phyloP scores from a whole-genome alignment of 768 basidiomycete species.

The Boletus subcaerulescens region DNA sequence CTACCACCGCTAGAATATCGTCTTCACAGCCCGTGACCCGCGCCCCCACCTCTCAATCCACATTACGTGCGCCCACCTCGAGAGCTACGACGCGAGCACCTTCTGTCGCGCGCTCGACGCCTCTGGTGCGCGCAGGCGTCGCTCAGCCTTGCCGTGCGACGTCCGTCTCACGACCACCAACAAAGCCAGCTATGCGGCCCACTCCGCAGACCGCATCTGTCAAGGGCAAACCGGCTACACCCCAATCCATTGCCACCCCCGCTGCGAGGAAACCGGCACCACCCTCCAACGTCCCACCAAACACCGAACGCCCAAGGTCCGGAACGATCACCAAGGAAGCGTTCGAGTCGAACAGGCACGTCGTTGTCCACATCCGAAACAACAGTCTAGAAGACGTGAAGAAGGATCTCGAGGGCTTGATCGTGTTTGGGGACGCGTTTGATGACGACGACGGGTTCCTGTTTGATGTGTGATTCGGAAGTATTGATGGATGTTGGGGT shows the following conservation, averaged over 20 bases:
- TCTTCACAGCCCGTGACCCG: slow-evolving; percentile 24
- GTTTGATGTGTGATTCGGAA: slow-evolving; percentile 28
- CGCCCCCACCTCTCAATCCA: slow-evolving; percentile 23
- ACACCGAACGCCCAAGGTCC: slow-evolving; percentile 15
- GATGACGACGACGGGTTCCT: slow-evolving; percentile 29
- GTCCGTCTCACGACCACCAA: slow-evolving; percentile 5
- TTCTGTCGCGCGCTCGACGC: slow-evolving; percentile 16
- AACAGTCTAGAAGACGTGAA: slow-evolving; percentile 29
- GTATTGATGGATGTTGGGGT: neutral
- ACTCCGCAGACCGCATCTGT: neutral
- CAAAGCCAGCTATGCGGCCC: slow-evolving; percentile 7
- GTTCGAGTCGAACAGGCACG: slow-evolving; percentile 23
- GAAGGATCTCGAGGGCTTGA: slow-evolving; percentile 29
- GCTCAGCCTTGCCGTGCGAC: slow-evolving; percentile 8
- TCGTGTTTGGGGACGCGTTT: slow-evolving; percentile 30
- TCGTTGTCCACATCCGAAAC: slow-evolving; percentile 15
- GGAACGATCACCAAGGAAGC: slow-evolving; percentile 25
- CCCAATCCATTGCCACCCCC: neutral
- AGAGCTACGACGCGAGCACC: slow-evolving; percentile 20
- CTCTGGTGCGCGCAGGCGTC: slow-evolving; percentile 7
- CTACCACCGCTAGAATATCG: neutral
- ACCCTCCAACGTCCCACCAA: neutral
- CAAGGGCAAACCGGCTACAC: slow-evolving; percentile 8
- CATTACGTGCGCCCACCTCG: slow-evolving; percentile 11
- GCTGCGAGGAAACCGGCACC: neutral